phyloP scores from a whole-genome alignment of 176 grass and related monocot genomes.

The Cymbopogon citratus region DNA sequence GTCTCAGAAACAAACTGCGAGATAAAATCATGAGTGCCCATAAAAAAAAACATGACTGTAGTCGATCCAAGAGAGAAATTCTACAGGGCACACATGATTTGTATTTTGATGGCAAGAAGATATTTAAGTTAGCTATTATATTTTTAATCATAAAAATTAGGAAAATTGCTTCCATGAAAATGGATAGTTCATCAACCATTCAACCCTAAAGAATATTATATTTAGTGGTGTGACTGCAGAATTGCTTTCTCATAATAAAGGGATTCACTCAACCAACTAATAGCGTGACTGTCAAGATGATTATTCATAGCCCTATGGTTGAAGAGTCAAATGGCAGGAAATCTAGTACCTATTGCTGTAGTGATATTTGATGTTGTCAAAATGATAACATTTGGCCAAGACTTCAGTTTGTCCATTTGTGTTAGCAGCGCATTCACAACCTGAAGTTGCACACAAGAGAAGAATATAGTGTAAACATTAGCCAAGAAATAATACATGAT shows the following conservation, averaged over 20 bases:
- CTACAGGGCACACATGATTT: background rate
- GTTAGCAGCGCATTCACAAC: conserved; percentile 97
- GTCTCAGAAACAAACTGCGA: background rate
- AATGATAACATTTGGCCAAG: conserved; percentile 99
- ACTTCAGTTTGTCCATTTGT: conserved; percentile 99
- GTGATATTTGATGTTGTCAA: conserved; percentile 99
- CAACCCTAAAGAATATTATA: conserved; percentile 2
- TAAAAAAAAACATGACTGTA: background rate
- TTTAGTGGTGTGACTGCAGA: background rate
- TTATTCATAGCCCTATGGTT: background rate
- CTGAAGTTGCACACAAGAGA: conserved; percentile 44
- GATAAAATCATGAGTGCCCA: background rate
- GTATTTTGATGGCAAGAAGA: conserved; percentile 14
- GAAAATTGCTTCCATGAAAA: conserved; percentile 6
- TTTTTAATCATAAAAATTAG: conserved; percentile 3
- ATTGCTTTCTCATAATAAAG: background rate
- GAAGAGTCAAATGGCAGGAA: conserved; percentile 25
- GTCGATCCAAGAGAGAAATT: background rate
- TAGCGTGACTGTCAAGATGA: background rate
- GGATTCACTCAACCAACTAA: conserved; percentile 11
- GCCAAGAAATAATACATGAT: background rate
- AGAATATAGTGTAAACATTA: conserved; percentile 9
- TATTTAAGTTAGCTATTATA: background rate
- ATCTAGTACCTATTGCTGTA: conserved; percentile 78
- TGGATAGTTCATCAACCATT: background rate